Conservation (phyloP, 1,284 basidiomycete genomes). For the Phellinidium pouzarii region DNA sequence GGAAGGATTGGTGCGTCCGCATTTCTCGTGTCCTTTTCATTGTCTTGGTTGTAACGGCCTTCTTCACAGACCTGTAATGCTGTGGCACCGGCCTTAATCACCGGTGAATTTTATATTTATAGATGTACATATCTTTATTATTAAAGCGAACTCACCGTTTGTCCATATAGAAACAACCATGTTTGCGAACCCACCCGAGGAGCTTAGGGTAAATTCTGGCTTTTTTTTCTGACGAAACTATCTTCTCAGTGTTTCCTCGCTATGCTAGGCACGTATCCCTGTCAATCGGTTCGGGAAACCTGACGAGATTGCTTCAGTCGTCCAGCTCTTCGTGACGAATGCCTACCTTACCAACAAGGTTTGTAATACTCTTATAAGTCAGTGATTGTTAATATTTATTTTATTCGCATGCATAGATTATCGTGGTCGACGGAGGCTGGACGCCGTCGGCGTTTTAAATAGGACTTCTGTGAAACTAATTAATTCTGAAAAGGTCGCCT, state of each 20-base stretch:
- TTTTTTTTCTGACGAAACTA: not conserved
- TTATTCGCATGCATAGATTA: slow-evolving; percentile 12
- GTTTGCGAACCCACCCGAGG: slow-evolving; percentile 24
- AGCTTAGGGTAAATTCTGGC: slow-evolving; percentile 24
- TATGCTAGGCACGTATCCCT: slow-evolving; percentile 37
- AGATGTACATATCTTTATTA: not conserved
- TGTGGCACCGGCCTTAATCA: slow-evolving; percentile 46
- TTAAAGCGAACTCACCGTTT: not conserved
- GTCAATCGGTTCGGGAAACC: slow-evolving; percentile 45
- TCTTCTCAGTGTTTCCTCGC: not conserved
- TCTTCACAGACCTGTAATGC: slow-evolving; percentile 41
- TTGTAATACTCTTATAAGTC: slow-evolving; percentile 16
- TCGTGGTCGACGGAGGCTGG: slow-evolving; percentile 19
- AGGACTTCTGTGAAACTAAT: not conserved
- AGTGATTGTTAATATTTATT: not conserved
- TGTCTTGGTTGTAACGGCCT: not conserved
- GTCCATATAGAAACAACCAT: slow-evolving; percentile 19
- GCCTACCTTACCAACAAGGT: slow-evolving; percentile 54
- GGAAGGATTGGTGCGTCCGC: slow-evolving; percentile 39
- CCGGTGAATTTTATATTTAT: slow-evolving; percentile 25
- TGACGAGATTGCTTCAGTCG: slow-evolving; percentile 43
- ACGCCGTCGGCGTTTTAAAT: slow-evolving; percentile 17
- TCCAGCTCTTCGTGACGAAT: slow-evolving; percentile 42
- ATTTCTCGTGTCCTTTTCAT: not conserved
- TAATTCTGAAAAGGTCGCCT: no score